These are phyloP conservation scores for Falciphora oryzae DNA, from an alignment of 2,329 filamentous ascomycete species.

Conservation along the genomic window DNA sequence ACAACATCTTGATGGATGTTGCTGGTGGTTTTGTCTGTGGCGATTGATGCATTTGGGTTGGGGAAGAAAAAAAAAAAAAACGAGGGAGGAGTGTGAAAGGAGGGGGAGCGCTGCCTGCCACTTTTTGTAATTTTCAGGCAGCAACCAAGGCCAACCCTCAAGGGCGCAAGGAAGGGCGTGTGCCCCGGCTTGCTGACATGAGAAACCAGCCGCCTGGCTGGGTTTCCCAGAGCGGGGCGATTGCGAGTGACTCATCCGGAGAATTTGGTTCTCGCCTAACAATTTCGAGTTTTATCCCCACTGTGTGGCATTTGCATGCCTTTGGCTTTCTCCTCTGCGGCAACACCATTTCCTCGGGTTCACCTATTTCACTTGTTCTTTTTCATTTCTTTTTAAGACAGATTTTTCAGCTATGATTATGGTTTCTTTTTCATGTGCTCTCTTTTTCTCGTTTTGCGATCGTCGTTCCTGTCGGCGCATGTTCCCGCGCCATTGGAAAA, in stretches of 20 bases:
- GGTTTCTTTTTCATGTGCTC: neutral
- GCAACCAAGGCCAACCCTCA: slow-evolving; percentile 22
- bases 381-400: neutral
- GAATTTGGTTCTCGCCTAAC: neutral
- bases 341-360: neutral
- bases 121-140: slow-evolving; percentile 44
- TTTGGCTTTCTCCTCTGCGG: neutral
- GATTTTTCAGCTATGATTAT: too few relatives aligned
- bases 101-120: slow-evolving; percentile 24
- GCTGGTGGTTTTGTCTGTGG: slow-evolving; percentile 25
- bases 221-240: neutral
- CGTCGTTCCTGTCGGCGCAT: too few relatives aligned
- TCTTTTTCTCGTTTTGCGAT: neutral
- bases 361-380: neutral
- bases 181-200: slow-evolving; percentile 9
- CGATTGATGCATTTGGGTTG: slow-evolving; percentile 28
- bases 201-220: neutral
- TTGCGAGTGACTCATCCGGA: neutral
- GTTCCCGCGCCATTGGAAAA: neutral
- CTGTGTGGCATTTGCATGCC: neutral
- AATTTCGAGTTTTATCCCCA: neutral
- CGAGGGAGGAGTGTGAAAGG: slow-evolving; percentile 21
- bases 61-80: slow-evolving; percentile 29
- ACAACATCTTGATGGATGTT: slow-evolving; percentile 51
- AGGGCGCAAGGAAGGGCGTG: slow-evolving; percentile 5